Base-by-base conservation (phyloP, 108 stramenopile genomes). In the Aurantiochytrium sp. region DNA sequence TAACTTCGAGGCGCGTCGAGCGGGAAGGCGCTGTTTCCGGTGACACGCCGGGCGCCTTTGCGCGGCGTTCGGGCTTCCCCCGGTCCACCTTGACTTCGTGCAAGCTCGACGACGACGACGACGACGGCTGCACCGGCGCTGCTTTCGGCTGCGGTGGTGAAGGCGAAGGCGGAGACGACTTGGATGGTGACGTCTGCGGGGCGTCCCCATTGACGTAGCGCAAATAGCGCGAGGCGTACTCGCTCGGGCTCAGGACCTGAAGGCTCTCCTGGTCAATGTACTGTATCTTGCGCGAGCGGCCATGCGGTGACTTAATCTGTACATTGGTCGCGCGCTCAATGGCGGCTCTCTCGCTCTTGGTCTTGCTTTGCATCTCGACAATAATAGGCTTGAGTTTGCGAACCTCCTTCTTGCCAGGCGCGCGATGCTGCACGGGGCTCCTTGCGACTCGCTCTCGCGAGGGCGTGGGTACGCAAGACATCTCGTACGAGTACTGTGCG, bases 291-390 rank as follows among this genome's bases (percentile, higher is more conserved):
- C 73, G 42, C 39, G 39, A 48, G 39, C 45, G 42, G 3, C 45
- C 73, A 21, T 81, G 39, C 27, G 39, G 39, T 17, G 73, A 41
- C 45, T 48, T 24, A n/a, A 41, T 41, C 45, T 48, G 36, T 48
- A 81, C 73, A 81, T 48, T 41, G 45, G 73, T 81, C 12, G 73
- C 73, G 27, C 27, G n/a, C 45, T 81, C 73, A 24, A 81, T 81
- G 42, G 50, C 45, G 12, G n/a, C 27, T 6, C 42, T n/a, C 19
- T 81, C 73, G 19, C 12, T 27, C n/a, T 81, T 81, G 27, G 21
- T 48, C 12, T 81, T 22, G 12, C 24, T 12, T 21, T 81, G 39
- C 73, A 81, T 81, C 36, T 81, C 3, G 42, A 48, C 45, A 12
- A 81, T 24, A 8, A 81, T 81, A 2, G 73, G 73, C 45, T 48